Conservation (phyloP, 768 basidiomycete species). For the Kwoniella sp. region DNA sequence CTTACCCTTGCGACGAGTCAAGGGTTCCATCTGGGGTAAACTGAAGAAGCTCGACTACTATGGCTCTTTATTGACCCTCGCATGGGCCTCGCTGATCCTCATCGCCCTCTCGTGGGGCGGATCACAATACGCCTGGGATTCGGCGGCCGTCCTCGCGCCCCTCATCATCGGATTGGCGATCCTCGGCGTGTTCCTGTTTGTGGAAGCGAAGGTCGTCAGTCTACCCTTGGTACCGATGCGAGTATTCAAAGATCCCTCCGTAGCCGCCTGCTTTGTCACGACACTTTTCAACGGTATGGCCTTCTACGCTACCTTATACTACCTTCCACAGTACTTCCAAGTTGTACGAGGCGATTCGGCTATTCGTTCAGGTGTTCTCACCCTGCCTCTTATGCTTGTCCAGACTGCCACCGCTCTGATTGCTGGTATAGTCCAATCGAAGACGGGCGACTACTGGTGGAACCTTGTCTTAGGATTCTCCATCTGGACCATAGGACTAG, state of each 20-base stretch:
- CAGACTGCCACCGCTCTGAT: slow-evolving; percentile 62
- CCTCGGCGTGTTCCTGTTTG: slow-evolving; percentile 65
- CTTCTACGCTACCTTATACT: slow-evolving; percentile 61
- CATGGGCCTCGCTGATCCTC: slow-evolving; percentile 66
- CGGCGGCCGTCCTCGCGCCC: slow-evolving; percentile 66
- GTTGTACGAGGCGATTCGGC: slow-evolving; percentile 69
- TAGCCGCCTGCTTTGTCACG: slow-evolving; percentile 68
- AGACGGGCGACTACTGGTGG: slow-evolving; percentile 68
- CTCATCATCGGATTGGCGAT: slow-evolving; percentile 64
- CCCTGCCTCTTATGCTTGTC: slow-evolving; percentile 69
- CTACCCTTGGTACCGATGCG: slow-evolving; percentile 75
- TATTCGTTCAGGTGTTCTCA: slow-evolving; percentile 66
- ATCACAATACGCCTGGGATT: slow-evolving; percentile 71
- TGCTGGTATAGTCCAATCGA: slow-evolving; percentile 66
- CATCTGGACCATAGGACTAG: slow-evolving; percentile 71
- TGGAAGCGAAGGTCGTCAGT: slow-evolving; percentile 71
- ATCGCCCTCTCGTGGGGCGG: slow-evolving; percentile 78
- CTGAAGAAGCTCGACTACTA: slow-evolving; percentile 68
- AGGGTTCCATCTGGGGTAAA: slow-evolving; percentile 67
- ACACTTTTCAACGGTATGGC: slow-evolving; percentile 66
- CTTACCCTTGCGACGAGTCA: slow-evolving; percentile 70
- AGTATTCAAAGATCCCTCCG: slow-evolving; percentile 70
- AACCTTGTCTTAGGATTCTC: slow-evolving; percentile 68
- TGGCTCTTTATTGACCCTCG: slow-evolving; percentile 64
- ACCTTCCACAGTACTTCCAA: slow-evolving; percentile 76